Base-by-base conservation (phyloP, 352 stramenopile genomes). In the Peronosclerospora sorghi region DNA sequence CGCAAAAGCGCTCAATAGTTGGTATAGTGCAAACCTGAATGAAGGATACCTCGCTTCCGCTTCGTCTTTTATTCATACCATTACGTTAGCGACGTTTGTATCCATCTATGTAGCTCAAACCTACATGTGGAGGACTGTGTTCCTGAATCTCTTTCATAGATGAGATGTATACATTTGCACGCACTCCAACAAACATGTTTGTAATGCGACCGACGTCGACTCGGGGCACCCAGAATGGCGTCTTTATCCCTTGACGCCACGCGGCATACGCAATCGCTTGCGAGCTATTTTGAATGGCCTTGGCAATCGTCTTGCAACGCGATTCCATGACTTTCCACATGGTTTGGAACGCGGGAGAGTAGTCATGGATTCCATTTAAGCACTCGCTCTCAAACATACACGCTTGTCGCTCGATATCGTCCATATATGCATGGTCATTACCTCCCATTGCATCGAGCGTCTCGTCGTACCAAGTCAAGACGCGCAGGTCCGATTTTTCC, bases 381-480 rank as follows among this genome's bases (percentile, higher is more conserved):
- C 68, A 83, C 29, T 70, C 40, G 26, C 72, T 46, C 38, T 83
- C 61, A 30, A 69, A 73, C 62, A 78, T 63, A 30, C 70, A 77
- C 17, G 61, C 45, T 54, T 81, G 75, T 14, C 59, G 62, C 32
- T 83, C 71, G 4, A 83, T 54, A 34, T 81, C 68, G 12, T 41
- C 59, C 45, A 72, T 65, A 37, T 68, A 67, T 7, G 63, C 56
- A 32, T 56, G 17, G 2, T 44, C 46, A 14, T 67, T 41, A 6
- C 61, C 58, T 1, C 67, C 64, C 44, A 73, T 53, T 2, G 52
- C 35, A 3, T 66, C 51, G 4, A 68, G 30, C 20, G 62, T 62
- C 28, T 59, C 37, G 18, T 78, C 64, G 19, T 78, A 78, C 63
- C 63, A 78, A n/a, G 56, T 32, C n/a, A 60, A 35, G 2, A 78